Percentiles rank a stretch among this genome's conserved stretches.
Evolutionary conservation across 192 early-diverging fungal genomes (phyloP).

Genomic region (Dissophora ornata): DNA sequence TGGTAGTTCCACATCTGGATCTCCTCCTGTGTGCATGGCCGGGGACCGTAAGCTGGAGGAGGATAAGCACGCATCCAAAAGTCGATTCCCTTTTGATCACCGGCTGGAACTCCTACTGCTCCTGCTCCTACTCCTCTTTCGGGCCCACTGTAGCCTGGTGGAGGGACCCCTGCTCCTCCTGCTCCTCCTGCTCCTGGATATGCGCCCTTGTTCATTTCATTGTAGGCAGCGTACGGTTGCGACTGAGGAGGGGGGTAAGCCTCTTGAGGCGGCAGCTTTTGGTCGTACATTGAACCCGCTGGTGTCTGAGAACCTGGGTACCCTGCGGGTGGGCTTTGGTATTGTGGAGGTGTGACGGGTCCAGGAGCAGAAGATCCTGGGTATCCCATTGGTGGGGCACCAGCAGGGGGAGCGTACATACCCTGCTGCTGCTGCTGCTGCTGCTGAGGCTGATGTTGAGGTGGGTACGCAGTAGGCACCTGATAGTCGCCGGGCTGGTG

Average conservation of each 20-base stretch:
- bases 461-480: conserved; percentile 10
- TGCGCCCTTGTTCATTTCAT: conserved; percentile 9
- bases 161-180: neutral
- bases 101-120: neutral
- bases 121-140: neutral
- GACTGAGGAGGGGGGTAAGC: conserved; percentile 9
- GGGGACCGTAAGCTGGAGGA: conserved; percentile 7
- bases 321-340: conserved; percentile 2
- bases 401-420: neutral
- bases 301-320: conserved; percentile 13
- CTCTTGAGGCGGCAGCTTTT: neutral
- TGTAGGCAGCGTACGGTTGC: conserved; percentile 17
- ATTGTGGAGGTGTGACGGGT: conserved; percentile 12
- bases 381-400: neutral
- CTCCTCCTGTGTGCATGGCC: conserved; percentile 2
- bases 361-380: conserved; percentile 8
- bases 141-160: conserved; percentile 2
- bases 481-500: conserved; percentile 2
- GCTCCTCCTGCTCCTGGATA: neutral
- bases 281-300: neutral
- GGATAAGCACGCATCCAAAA: conserved; percentile 40
- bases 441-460: no score
- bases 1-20: conserved; percentile 30
- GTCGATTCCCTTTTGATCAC: conserved; percentile 11
- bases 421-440: neutral